phyloP scores from a whole-genome alignment of 2,329 filamentous ascomycete genomes.

The Aspergillus versicolor region DNA sequence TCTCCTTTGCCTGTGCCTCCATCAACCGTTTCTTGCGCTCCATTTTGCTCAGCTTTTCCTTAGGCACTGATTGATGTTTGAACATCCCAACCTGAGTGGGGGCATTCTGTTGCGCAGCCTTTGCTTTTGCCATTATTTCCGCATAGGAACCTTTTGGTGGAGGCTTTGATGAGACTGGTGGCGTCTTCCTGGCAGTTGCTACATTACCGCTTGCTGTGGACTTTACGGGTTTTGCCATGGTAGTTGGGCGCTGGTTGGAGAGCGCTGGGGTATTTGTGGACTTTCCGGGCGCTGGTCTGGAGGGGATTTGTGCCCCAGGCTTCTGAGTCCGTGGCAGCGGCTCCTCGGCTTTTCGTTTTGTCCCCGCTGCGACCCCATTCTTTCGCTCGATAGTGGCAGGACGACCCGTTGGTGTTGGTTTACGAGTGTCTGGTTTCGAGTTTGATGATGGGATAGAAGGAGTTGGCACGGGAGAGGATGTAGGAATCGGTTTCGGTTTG shows the following conservation, averaged over 20 bases:
- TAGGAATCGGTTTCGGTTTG: conserved; percentile 31
- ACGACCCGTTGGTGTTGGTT: conserved; percentile 17
- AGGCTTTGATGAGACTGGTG: conserved; percentile 36
- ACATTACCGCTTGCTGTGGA: conserved; percentile 20
- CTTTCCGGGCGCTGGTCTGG: conserved; percentile 14
- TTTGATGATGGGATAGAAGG: conserved; percentile 23
- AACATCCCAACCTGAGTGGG: conserved; percentile 51
- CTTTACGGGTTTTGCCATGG: conserved; percentile 20
- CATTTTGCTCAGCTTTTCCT: conserved; percentile 57
- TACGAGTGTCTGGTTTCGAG: conserved; percentile 24
- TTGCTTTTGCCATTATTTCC: conserved; percentile 59
- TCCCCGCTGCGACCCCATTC: conserved; percentile 22
- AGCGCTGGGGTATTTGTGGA: conserved; percentile 20
- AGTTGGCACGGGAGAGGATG: conserved; percentile 22
- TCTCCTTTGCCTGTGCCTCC: conserved; percentile 43
- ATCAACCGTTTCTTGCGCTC: conserved; percentile 50
- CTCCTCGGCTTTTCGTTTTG: conserved; percentile 47
- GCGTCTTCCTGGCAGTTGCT: conserved; percentile 18
- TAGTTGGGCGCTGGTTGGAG: conserved; percentile 20
- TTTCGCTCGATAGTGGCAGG: conserved; percentile 19
- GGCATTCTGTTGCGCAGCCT: conserved; percentile 51
- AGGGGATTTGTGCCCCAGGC: conserved; percentile 21
- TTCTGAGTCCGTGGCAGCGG: conserved; percentile 31
- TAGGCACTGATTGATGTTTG: conserved; percentile 55
- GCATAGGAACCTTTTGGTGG: conserved; percentile 60